Evolutionary conservation across 225 moss, liverwort and hornwort species (phyloP).

Genomic region (Pseudisothecium myosuroides): DNA sequence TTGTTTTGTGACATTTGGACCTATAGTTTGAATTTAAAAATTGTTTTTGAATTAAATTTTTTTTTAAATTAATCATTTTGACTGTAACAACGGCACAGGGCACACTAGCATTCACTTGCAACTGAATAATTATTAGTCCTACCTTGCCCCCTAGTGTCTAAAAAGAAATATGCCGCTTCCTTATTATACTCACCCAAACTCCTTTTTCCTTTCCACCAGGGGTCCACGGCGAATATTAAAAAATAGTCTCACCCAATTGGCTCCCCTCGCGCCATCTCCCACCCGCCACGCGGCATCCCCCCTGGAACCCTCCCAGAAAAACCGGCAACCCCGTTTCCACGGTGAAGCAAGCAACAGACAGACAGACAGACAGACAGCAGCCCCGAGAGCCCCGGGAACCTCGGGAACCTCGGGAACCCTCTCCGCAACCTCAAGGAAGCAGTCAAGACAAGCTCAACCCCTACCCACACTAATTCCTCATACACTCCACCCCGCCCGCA

Average conservation of each 20-base stretch:
- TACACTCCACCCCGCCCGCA: not conserved
- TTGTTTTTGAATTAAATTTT: too few species aligned
- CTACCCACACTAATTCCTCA: not conserved
- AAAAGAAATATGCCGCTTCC: not conserved
- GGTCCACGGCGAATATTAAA: not conserved
- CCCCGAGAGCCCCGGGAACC: not conserved
- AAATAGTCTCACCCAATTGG: not conserved
- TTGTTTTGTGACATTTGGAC: not conserved
- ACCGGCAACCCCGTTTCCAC: not conserved
- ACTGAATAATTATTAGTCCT: not conserved
- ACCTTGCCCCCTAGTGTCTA: not conserved
- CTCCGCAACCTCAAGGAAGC: not conserved
- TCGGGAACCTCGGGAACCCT: not conserved
- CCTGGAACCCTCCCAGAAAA: not conserved
- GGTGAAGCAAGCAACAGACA: not conserved
- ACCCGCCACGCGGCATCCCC: not conserved
- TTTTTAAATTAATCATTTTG: too few species aligned
- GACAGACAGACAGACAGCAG: too few species aligned
- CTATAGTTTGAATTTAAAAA: too few species aligned
- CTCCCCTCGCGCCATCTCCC: not conserved
- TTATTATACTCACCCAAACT: not conserved
- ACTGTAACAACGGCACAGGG: rapidly evolving
- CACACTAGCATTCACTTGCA: not conserved
- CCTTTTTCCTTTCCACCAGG: not conserved
- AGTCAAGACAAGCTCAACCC: not conserved